Conservation (phyloP, 2,329 filamentous ascomycete species). For the Phaeosphaeriaceae sp. region DNA sequence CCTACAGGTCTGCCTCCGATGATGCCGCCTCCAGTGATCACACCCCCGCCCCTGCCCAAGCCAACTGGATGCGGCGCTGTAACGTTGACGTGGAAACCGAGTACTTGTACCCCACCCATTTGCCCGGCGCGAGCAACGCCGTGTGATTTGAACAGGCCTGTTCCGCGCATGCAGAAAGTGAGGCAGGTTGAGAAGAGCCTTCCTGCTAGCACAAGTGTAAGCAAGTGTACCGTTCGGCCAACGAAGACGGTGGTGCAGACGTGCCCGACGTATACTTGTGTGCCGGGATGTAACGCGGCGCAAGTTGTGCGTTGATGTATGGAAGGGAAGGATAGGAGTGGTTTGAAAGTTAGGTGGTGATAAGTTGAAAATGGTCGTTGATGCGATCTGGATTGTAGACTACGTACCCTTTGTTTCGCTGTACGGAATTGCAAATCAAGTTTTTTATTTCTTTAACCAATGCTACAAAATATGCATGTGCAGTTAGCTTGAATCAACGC, state of each 20-base stretch:
- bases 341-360: no score
- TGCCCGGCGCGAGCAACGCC: conserved; percentile 17
- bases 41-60: conserved; percentile 8
- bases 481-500: no score
- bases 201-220: no score
- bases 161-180: conserved; percentile 10
- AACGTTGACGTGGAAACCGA: conserved; percentile 15
- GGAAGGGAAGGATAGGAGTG: background rate
- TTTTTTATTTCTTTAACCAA: no score
- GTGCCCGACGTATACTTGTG: conserved; percentile 35
- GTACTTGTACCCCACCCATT: conserved; percentile 19
- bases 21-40: conserved; percentile 9
- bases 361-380: no score
- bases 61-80: conserved; percentile 9
- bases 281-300: conserved; percentile 19
- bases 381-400: no score
- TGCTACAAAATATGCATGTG: no score
- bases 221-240: background rate
- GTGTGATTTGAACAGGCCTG: conserved; percentile 18
- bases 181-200: conserved; percentile 12
- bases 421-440: no score
- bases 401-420: no score
- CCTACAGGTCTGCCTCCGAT: conserved; percentile 4
- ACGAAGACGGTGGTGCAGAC: conserved; percentile 14
- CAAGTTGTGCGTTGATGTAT: conserved; percentile 14